Percentiles rank a stretch among this genome's conserved stretches.
Evolutionary conservation across 2,329 filamentous ascomycete genomes (phyloP).

Genomic region (Aspergillus aculeatinus): DNA sequence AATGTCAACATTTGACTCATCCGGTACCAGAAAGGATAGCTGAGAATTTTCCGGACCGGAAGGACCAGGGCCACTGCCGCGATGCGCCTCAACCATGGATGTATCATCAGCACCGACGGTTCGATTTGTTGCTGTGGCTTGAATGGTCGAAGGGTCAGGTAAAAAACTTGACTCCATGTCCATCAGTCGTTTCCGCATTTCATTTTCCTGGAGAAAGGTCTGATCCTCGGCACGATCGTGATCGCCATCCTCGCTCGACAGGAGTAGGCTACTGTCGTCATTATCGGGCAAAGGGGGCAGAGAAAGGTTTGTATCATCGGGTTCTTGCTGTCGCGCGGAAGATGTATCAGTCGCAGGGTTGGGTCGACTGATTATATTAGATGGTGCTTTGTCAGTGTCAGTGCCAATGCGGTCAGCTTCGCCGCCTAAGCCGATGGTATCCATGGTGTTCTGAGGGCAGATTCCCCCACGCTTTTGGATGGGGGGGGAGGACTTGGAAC

Average conservation of each 20-base stretch:
- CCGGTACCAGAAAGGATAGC: constrained; percentile 27
- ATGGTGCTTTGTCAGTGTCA: constrained; percentile 17
- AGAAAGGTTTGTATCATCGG: constrained; percentile 29
- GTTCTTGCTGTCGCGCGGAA: constrained; percentile 19
- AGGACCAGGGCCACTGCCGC: constrained; percentile 21
- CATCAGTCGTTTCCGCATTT: constrained; percentile 60
- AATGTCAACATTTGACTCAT: constrained; percentile 23
- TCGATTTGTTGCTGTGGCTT: constrained; percentile 30
- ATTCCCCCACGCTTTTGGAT: constrained; percentile 23
- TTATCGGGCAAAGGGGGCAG: constrained; percentile 35
- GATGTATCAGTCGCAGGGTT: constrained; percentile 12
- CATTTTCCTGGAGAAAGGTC: constrained; percentile 54
- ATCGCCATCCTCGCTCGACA: constrained; percentile 34
- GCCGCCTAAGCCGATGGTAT: constrained; percentile 19
- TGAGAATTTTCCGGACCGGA: constrained; percentile 24
- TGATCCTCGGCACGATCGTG: constrained; percentile 38
- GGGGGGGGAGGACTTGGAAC: background rate
- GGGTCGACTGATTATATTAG: constrained; percentile 17
- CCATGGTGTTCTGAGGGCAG: constrained; percentile 21
- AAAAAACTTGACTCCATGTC: constrained; percentile 65
- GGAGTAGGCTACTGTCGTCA: constrained; percentile 35
- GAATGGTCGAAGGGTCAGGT: constrained; percentile 53
- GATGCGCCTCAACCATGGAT: constrained; percentile 41
- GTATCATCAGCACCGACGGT: constrained; percentile 44
- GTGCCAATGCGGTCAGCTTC: constrained; percentile 17